Percentiles rank a stretch among this genome's conserved stretches.
Evolutionary conservation across 2,329 filamentous ascomycete species (phyloP).

Genomic region (Diaporthe eres): DNA sequence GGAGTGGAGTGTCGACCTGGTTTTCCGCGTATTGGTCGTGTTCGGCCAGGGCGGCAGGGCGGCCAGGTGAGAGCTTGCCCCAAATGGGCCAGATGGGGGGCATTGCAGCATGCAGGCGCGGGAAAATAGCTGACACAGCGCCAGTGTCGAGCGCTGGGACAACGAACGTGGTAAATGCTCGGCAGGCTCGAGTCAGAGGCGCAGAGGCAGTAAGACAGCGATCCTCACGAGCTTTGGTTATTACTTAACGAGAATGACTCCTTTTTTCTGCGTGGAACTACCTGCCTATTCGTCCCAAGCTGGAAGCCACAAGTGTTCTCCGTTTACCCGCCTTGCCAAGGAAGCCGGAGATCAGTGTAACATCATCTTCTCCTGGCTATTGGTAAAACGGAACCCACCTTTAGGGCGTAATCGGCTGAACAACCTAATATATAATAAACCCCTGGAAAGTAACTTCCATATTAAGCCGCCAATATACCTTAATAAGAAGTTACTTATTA

Average conservation of each 20-base stretch:
- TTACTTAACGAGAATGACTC: neutral
- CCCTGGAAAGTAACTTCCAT: too few relatives aligned
- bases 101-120: conserved; percentile 1
- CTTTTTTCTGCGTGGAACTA: neutral
- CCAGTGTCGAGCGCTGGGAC: neutral
- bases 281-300: neutral
- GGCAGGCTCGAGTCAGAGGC: neutral
- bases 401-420: neutral
- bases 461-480: too few relatives aligned
- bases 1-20: conserved; percentile 3
- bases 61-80: conserved; percentile 1
- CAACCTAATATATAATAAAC: too few relatives aligned
- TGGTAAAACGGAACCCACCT: neutral
- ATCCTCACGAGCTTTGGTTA: neutral
- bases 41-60: conserved; percentile 17
- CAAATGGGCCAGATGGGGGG: neutral
- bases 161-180: neutral
- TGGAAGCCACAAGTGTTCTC: conserved; percentile 12
- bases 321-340: conserved; percentile 16
- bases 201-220: neutral
- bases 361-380: conserved; percentile 16
- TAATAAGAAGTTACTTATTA: too few relatives aligned
- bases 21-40: conserved; percentile 14
- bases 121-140: neutral
- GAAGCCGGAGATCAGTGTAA: neutral